Evolutionary conservation across 73 alveolate species (phyloP).

Genomic region (Paramecium primaurelia): DNA sequence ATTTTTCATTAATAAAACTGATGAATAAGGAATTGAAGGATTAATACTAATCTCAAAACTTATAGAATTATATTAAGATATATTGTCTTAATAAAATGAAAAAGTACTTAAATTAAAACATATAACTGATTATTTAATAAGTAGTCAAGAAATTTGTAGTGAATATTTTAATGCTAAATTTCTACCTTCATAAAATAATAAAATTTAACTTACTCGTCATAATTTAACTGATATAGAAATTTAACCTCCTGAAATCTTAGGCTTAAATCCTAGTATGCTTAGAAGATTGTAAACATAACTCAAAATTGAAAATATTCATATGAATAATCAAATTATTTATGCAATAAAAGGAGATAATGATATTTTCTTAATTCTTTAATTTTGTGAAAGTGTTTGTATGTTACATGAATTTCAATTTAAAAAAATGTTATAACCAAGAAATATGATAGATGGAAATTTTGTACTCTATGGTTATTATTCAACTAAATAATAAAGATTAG

Average conservation of each 20-base stretch:
- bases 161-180: conserved; percentile 26
- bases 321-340: neutral
- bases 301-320: neutral
- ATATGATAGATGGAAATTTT: neutral
- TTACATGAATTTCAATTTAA: neutral
- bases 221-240: neutral
- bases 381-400: neutral
- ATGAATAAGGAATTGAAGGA: neutral
- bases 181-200: neutral
- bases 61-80: neutral
- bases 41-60: neutral
- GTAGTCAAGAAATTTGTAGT: neutral
- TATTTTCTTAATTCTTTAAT: neutral
- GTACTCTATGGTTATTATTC: neutral
- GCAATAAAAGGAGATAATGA: neutral
- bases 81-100: neutral
- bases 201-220: neutral
- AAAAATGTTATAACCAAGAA: neutral
- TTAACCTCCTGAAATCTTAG: conserved; percentile 31
- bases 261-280: conserved; percentile 15
- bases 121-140: conserved; percentile 11
- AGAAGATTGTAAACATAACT: neutral
- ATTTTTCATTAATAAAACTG: neutral
- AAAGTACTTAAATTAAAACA: neutral
- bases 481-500: neutral